A percentile compares a stretch with the other conserved stretches of the same genome.
phyloP scores from a whole-genome alignment of 2,329 filamentous ascomycete genomes.

The Clonostachys chloroleuca region DNA sequence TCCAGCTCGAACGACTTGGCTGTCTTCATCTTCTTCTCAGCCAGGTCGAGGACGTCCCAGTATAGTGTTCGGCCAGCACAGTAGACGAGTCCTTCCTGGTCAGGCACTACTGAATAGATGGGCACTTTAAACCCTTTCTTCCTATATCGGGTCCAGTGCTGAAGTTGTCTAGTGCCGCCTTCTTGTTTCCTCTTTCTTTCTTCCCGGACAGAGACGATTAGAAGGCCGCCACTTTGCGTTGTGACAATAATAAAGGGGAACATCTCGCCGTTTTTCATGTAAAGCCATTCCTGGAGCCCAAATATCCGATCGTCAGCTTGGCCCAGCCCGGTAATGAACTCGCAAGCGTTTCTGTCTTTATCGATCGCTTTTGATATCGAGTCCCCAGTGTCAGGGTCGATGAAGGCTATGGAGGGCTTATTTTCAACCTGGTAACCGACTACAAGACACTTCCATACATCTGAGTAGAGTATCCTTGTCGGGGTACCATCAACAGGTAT shows the following conservation, averaged over 20 bases:
- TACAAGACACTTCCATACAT: conserved; percentile 44
- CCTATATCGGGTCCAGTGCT: conserved; percentile 50
- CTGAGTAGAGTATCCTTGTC: conserved; percentile 49
- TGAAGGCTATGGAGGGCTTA: conserved; percentile 46
- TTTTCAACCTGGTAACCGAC: conserved; percentile 41
- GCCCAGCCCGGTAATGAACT: conserved; percentile 49
- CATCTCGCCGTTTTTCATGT: conserved; percentile 47
- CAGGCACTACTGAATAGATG: conserved; percentile 52
- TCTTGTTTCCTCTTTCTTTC: conserved; percentile 8
- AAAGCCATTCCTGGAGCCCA: conserved; percentile 60
- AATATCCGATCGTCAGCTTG: conserved; percentile 54
- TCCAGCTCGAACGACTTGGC: conserved; percentile 42
- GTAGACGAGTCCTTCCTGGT: conserved; percentile 51
- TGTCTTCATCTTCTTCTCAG: conserved; percentile 44
- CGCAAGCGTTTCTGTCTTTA: conserved; percentile 15
- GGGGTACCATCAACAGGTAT: conserved; percentile 44
- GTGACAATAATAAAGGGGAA: conserved; percentile 62
- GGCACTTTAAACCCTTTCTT: conserved; percentile 35
- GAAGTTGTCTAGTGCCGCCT: conserved; percentile 19
- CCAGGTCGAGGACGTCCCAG: conserved; percentile 48
- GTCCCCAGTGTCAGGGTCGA: conserved; percentile 50
- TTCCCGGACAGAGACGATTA: conserved; percentile 44
- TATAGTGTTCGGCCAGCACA: conserved; percentile 48
- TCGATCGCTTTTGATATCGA: conserved; percentile 43
- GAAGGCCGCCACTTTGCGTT: conserved; percentile 46